Percentiles rank a stretch among this genome's conserved stretches.
Evolutionary conservation across 805 yeast genomes (phyloP).

Genomic region (Candida nitratophila): DNA sequence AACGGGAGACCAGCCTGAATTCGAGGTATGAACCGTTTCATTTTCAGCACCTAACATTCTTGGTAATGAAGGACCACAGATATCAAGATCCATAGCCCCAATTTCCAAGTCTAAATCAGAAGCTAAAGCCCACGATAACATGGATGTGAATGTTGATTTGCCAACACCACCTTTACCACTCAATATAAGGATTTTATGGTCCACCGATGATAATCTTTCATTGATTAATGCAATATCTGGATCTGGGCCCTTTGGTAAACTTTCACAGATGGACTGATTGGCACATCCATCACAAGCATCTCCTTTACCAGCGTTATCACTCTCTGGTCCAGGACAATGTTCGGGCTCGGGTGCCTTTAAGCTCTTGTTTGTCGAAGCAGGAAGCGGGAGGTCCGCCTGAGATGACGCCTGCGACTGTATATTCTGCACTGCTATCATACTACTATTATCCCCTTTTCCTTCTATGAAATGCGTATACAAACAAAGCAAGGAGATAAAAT

Average conservation of each 20-base stretch:
- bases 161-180: constrained; percentile 97
- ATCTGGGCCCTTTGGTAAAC: constrained; percentile 90
- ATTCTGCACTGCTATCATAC: constrained; percentile 9
- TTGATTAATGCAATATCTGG: constrained; percentile 80
- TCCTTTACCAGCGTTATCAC: constrained; percentile 87
- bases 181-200: constrained; percentile 74
- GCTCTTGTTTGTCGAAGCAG: constrained; percentile 7
- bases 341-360: constrained; percentile 79
- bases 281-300: constrained; percentile 96
- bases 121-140: constrained; percentile 96
- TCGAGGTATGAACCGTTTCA: constrained; percentile 81
- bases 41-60: constrained; percentile 88
- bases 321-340: constrained; percentile 98
- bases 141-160: constrained; percentile 89
- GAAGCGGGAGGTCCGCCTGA: background rate
- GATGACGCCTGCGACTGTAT: background rate
- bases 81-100: constrained; percentile 96
- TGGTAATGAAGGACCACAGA: constrained; percentile 96
- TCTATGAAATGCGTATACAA: too few species aligned
- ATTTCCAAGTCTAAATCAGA: constrained; percentile 75
- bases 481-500: too few species aligned
- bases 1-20: constrained; percentile 94
- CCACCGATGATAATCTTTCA: constrained; percentile 50
- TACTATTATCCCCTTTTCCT: background rate
- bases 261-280: constrained; percentile 82